phyloP scores from a whole-genome alignment of 2,329 filamentous ascomycete genomes.

The Pseudodiploospora longispora region DNA sequence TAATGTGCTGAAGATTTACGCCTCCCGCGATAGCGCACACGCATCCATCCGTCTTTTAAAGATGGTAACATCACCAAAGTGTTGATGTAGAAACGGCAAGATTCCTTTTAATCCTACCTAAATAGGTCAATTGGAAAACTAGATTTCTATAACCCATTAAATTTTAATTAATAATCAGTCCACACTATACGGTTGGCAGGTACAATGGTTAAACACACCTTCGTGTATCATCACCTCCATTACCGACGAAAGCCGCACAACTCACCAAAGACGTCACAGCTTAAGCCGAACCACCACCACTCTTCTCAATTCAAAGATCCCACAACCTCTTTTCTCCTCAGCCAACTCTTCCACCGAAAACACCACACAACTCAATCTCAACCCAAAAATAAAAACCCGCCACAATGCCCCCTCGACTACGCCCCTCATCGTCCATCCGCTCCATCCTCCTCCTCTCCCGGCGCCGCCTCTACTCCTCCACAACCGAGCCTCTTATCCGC shows the following conservation, averaged over 20 bases:
- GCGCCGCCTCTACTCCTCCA: constrained; percentile 35
- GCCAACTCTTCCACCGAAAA: not conserved
- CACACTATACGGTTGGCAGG: no score
- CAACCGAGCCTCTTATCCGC: constrained; percentile 51
- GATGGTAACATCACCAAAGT: no score
- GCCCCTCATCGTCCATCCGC: constrained; percentile 11
- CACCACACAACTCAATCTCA: constrained; percentile 1
- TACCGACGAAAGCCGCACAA: constrained; percentile 7
- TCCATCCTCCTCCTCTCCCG: constrained; percentile 10
- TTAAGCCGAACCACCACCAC: not conserved
- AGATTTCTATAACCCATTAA: no score
- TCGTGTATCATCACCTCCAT: not conserved
- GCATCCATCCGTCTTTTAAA: no score
- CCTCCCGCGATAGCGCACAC: no score
- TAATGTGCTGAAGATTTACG: no score
- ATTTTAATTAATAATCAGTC: no score
- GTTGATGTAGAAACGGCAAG: no score
- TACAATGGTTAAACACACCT: no score
- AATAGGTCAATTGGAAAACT: no score
- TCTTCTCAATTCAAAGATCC: not conserved
- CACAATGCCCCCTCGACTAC: constrained; percentile 26
- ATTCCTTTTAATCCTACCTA: no score
- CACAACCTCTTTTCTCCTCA: not conserved
- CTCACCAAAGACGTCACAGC: not conserved
- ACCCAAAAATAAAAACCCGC: not conserved